phyloP scores from a whole-genome alignment of 2,329 filamentous ascomycete species.

The Lomentospora prolificans region DNA sequence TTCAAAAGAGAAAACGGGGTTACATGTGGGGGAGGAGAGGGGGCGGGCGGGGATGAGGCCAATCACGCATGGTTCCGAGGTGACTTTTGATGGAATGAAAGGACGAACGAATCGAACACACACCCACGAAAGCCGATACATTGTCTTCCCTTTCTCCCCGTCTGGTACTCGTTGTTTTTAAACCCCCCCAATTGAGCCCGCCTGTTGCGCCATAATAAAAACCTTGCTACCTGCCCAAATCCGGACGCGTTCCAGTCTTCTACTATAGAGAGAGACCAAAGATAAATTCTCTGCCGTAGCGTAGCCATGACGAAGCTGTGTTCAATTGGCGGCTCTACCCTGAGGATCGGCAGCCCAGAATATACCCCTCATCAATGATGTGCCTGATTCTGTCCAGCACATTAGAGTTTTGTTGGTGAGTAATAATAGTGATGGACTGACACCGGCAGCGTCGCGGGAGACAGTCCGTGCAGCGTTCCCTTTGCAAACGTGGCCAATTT shows the following conservation, averaged over 20 bases:
- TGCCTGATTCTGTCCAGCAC: not conserved
- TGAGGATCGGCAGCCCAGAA: too few relatives aligned
- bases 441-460: not conserved
- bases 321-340: too few relatives aligned
- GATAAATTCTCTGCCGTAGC: too few relatives aligned
- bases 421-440: not conserved
- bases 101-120: not conserved
- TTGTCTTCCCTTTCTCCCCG: not conserved
- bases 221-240: too few relatives aligned
- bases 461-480: not conserved
- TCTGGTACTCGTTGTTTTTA: too few relatives aligned
- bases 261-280: too few relatives aligned
- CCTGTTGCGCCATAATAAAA: too few relatives aligned
- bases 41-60: conserved; percentile 3
- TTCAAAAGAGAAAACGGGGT: conserved; percentile 3
- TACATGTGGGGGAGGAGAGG: conserved; percentile 6
- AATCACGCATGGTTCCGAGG: conserved; percentile 4
- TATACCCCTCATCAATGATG: not conserved
- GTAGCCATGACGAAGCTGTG: too few relatives aligned
- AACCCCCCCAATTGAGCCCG: too few relatives aligned
- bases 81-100: not conserved
- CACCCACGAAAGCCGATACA: not conserved
- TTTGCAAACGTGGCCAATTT: not conserved
- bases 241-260: too few relatives aligned
- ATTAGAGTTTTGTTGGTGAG: too few relatives aligned